Percentiles rank a stretch among this genome's conserved stretches.
These are phyloP conservation scores for Naganishia friedmannii DNA, from an alignment of 768 basidiomycete genomes.

Conservation along the genomic window DNA sequence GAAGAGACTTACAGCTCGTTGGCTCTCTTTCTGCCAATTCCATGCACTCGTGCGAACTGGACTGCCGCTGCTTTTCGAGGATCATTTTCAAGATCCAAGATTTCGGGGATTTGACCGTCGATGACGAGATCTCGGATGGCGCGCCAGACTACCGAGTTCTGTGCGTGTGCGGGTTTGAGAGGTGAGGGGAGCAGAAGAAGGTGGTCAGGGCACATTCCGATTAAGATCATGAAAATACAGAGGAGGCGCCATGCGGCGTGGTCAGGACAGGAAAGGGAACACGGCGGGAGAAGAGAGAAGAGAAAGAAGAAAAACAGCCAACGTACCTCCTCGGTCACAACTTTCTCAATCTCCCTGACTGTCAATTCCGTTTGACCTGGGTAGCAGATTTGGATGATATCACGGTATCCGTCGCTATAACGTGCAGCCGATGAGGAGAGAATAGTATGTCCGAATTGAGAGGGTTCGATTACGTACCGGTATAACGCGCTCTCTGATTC, in stretches of 20 bases:
- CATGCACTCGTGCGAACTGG: constrained; percentile 42
- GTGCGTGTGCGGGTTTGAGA: background rate
- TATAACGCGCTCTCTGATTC: constrained; percentile 11
- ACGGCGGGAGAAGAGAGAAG: background rate
- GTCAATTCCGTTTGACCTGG: constrained; percentile 31
- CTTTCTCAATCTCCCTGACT: constrained; percentile 40
- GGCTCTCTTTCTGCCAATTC: constrained; percentile 38
- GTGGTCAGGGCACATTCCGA: too few relatives aligned
- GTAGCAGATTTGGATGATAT: constrained; percentile 36
- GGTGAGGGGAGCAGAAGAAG: too few relatives aligned
- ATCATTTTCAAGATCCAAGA: constrained; percentile 33
- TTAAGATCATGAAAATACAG: too few relatives aligned
- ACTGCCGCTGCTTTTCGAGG: constrained; percentile 34
- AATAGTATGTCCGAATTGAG: background rate
- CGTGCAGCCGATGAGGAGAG: background rate
- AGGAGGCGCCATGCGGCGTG: too few relatives aligned
- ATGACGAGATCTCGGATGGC: constrained; percentile 38
- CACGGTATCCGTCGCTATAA: constrained; percentile 33
- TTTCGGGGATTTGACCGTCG: constrained; percentile 37
- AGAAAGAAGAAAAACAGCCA: background rate
- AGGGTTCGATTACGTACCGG: background rate
- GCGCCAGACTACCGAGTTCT: constrained; percentile 48
- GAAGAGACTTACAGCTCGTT: constrained; percentile 36
- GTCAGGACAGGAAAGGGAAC: background rate
- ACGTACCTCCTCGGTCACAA: constrained; percentile 42